Evolutionary conservation across 2,329 filamentous ascomycete genomes (phyloP).

Genomic region (Colletotrichum somersetense): DNA sequence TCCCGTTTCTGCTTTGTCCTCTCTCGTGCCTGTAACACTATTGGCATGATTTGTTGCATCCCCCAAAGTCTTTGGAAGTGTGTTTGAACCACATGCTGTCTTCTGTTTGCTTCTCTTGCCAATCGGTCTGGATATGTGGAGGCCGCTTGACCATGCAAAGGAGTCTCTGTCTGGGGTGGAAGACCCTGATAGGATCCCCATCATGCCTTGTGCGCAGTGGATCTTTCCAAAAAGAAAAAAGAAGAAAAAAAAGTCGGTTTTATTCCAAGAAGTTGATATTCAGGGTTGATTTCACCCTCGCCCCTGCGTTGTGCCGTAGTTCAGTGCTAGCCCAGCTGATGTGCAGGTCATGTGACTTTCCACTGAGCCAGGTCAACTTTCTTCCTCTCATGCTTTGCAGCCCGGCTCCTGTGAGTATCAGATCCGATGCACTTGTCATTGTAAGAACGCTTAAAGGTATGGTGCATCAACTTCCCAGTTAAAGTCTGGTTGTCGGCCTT

Average conservation of each 20-base stretch:
- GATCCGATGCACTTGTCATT: neutral
- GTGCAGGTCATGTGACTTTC: conserved; percentile 21
- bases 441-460: neutral
- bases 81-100: neutral
- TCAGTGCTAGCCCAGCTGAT: neutral
- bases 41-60: neutral
- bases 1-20: neutral
- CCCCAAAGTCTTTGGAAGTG: neutral
- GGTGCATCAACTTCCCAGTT: conserved; percentile 26
- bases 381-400: neutral
- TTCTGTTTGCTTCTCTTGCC: conserved; percentile 5
- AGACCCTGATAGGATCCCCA: neutral
- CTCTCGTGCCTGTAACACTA: neutral
- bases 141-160: neutral
- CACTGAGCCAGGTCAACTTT: neutral
- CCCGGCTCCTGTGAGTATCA: neutral
- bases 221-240: too few relatives aligned
- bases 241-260: neutral
- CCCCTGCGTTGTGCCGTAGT: neutral
- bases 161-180: neutral
- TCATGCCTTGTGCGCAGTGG: neutral
- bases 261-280: neutral
- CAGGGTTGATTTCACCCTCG: neutral
- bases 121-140: neutral
- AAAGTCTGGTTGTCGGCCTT: conserved; percentile 35